Evolutionary conservation across 345 rosid genomes (phyloP).

Genomic region (Sonneratia alba): DNA sequence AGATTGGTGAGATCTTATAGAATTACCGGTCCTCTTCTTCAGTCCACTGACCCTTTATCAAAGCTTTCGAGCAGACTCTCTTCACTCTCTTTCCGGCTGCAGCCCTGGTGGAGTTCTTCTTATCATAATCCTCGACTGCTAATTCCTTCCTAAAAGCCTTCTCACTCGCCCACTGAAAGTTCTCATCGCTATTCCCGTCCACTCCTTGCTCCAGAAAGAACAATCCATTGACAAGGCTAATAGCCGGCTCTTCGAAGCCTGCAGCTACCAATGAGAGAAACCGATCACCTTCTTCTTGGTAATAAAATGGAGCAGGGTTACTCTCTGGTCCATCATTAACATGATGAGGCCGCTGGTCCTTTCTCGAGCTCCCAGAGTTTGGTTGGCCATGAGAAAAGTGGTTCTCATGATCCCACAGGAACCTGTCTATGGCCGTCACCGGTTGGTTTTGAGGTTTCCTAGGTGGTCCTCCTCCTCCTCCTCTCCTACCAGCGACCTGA

Average conservation of each 20-base stretch:
- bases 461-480: too few species aligned
- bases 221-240: slow-evolving; percentile 21
- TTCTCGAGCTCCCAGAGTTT: background rate
- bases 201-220: slow-evolving; percentile 13
- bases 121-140: slow-evolving; percentile 12
- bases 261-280: background rate
- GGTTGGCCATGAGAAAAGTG: slow-evolving; percentile 13
- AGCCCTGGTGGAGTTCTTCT: slow-evolving; percentile 15
- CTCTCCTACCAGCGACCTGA: too few species aligned
- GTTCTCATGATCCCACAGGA: slow-evolving; percentile 37
- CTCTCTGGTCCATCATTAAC: background rate
- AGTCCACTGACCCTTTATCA: slow-evolving; percentile 96
- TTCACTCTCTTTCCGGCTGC: slow-evolving; percentile 8
- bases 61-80: slow-evolving; percentile 28
- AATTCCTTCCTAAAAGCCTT: slow-evolving; percentile 13
- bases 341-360: background rate
- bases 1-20: too few species aligned
- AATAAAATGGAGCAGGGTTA: background rate
- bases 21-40: slow-evolving; percentile 80
- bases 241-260: slow-evolving; percentile 15
- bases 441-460: too few species aligned
- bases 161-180: slow-evolving; percentile 7
- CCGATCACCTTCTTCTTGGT: background rate
- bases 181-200: slow-evolving; percentile 11
- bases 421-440: slow-evolving; percentile 24